A percentile compares a stretch with the other conserved stretches of the same genome.
These are phyloP conservation scores for Solanum hybrid DNA, from an alignment of 305 asterid species.

Conservation along the genomic window DNA sequence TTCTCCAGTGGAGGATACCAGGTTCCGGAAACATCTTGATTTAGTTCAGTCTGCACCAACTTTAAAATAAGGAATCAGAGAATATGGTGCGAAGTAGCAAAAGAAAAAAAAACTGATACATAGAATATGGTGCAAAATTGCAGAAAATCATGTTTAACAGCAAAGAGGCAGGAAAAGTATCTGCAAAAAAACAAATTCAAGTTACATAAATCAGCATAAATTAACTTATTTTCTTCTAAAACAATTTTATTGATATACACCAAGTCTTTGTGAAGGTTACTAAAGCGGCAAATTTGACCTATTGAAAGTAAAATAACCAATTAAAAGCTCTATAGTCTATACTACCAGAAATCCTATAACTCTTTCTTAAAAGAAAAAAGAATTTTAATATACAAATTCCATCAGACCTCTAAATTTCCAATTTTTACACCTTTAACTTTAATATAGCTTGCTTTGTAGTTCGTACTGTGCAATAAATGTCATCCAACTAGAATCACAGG, in stretches of 20 bases:
- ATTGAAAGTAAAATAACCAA: neutral
- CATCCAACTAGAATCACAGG: neutral
- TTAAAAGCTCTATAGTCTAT: neutral
- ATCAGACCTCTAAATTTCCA: neutral
- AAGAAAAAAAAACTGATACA: neutral
- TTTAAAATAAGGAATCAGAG: slow-evolving; percentile 14
- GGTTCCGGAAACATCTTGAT: slow-evolving; percentile 57
- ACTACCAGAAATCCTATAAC: neutral
- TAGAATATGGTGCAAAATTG: neutral
- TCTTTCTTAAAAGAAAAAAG: neutral
- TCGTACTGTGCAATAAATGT: neutral
- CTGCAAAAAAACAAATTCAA: neutral
- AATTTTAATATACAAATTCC: neutral
- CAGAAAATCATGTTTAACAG: neutral
- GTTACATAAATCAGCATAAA: neutral
- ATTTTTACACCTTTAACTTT: neutral
- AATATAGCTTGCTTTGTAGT: neutral
- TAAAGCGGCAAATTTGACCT: neutral
- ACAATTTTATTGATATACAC: neutral
- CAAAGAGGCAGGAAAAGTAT: neutral
- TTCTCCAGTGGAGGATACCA: slow-evolving; percentile 99
- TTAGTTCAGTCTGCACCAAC: slow-evolving; percentile 55
- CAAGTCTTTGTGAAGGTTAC: neutral
- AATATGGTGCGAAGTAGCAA: neutral
- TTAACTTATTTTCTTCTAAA: neutral